Evolutionary conservation across 768 basidiomycete species (phyloP).

Genomic region (Myochromella boudieri): DNA sequence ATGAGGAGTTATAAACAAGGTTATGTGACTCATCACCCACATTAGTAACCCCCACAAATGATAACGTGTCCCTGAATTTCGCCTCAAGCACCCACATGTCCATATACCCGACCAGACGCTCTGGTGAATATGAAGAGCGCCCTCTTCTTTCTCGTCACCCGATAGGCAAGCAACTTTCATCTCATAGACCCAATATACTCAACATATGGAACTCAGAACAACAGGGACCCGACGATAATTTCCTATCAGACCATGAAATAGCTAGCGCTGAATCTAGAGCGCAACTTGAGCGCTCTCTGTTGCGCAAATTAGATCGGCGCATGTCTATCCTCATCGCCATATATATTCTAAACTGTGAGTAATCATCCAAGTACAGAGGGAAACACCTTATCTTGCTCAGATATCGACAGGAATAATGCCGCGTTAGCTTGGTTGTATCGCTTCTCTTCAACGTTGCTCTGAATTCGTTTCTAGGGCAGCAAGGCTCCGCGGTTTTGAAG

Average conservation of each 20-base stretch:
- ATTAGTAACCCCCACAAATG: too few relatives aligned
- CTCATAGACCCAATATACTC: neutral
- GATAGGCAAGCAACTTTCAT: neutral
- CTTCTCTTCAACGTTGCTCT: neutral
- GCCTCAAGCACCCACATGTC: conserved; percentile 7
- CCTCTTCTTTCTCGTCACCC: conserved; percentile 12
- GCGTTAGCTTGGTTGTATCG: conserved; percentile 17
- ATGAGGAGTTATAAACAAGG: too few relatives aligned
- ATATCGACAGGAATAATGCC: conserved; percentile 80
- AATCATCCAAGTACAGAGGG: conserved; percentile 7
- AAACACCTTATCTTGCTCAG: too few relatives aligned
- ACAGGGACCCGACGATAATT: too few relatives aligned
- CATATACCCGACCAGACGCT: neutral
- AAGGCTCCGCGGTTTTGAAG: conserved; percentile 68
- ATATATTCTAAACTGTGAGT: conserved; percentile 51
- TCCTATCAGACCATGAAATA: conserved; percentile 39
- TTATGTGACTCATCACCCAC: too few relatives aligned
- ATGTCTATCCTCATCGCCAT: conserved; percentile 55
- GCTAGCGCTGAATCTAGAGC: conserved; percentile 45
- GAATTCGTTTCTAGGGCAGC: conserved; percentile 50
- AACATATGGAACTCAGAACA: neutral
- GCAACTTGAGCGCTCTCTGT: conserved; percentile 49
- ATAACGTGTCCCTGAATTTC: too few relatives aligned
- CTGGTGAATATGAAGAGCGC: conserved; percentile 7
- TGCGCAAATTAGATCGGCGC: conserved; percentile 55